Evolutionary conservation across 768 basidiomycete genomes (phyloP).

Genomic region (Suillus discolor): DNA sequence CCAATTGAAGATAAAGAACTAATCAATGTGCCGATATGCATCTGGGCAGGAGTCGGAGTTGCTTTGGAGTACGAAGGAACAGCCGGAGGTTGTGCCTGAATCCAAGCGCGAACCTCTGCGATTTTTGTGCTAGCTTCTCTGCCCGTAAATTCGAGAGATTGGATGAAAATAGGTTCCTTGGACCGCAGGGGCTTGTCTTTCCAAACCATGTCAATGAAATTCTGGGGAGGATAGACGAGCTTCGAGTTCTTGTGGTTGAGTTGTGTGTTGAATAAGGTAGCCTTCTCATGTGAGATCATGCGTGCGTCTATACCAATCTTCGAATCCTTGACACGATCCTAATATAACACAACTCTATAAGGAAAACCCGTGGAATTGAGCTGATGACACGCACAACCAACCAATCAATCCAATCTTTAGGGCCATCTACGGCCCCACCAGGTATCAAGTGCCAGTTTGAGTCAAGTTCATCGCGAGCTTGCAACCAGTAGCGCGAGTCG

Average conservation of each 20-base stretch:
- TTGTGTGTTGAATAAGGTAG: slow-evolving; percentile 57
- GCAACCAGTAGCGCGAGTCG: slow-evolving; percentile 84
- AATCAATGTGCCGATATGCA: slow-evolving; percentile 67
- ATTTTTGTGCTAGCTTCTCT: slow-evolving; percentile 73
- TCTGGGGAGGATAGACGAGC: slow-evolving; percentile 80
- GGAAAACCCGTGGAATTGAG: slow-evolving; percentile 8
- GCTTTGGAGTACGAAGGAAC: slow-evolving; percentile 64
- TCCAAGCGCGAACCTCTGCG: slow-evolving; percentile 68
- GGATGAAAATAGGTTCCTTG: slow-evolving; percentile 64
- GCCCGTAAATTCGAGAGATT: slow-evolving; percentile 70
- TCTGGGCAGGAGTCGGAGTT: slow-evolving; percentile 60
- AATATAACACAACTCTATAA: slow-evolving; percentile 19
- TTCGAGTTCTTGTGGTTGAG: slow-evolving; percentile 58
- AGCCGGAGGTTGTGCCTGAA: slow-evolving; percentile 58
- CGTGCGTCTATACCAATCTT: slow-evolving; percentile 85
- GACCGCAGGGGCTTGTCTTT: slow-evolving; percentile 73
- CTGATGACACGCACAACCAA: slow-evolving; percentile 51
- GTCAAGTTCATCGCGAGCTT: slow-evolving; percentile 73
- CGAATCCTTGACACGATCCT: slow-evolving; percentile 42
- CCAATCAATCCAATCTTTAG: slow-evolving; percentile 82
- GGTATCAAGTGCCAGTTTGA: slow-evolving; percentile 70
- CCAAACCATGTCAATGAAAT: slow-evolving; percentile 84
- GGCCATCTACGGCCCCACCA: slow-evolving; percentile 53
- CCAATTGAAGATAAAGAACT: slow-evolving; percentile 73
- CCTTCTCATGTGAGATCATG: slow-evolving; percentile 77